A percentile compares a stretch with the other conserved stretches of the same genome.
These are phyloP conservation scores for Phytopythium vexans DNA, from an alignment of 352 stramenopile species.

Conservation along the genomic window DNA sequence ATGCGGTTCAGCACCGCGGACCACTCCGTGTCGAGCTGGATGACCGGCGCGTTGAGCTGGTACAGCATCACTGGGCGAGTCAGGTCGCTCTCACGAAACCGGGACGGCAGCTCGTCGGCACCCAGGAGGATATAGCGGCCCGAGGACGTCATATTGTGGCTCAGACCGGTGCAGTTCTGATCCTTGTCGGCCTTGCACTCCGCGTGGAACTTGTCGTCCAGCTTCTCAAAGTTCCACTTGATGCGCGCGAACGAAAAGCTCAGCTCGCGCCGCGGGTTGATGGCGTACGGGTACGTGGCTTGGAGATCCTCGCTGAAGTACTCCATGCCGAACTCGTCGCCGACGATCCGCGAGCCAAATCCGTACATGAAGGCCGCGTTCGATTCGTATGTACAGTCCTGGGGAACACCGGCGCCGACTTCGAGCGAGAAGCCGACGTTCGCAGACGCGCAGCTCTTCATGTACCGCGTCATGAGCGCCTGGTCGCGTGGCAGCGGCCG, in stretches of 20 bases:
- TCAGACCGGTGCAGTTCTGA: constrained; percentile 17
- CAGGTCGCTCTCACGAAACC: constrained; percentile 12
- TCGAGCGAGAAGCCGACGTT: constrained; percentile 7
- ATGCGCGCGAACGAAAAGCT: constrained; percentile 34
- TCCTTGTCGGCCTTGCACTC: constrained; percentile 12
- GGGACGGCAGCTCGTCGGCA: constrained; percentile 13
- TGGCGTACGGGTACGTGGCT: constrained; percentile 9
- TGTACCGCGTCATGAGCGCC: constrained; percentile 9
- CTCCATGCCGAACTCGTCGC: constrained; percentile 5
- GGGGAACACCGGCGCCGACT: constrained; percentile 5
- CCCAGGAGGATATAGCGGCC: constrained; percentile 13
- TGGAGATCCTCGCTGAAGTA: not conserved
- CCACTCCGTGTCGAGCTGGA: not conserved
- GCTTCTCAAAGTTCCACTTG: constrained; percentile 24
- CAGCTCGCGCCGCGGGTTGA: constrained; percentile 26
- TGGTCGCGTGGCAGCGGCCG: constrained; percentile 5
- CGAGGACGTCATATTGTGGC: constrained; percentile 17
- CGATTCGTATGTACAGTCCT: not conserved
- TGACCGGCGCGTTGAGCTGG: constrained; percentile 9
- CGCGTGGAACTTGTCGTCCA: constrained; percentile 28
- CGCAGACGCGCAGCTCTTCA: constrained; percentile 2
- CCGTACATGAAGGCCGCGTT: constrained; percentile 15
- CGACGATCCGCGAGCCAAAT: constrained; percentile 10
- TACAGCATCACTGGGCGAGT: constrained; percentile 22
- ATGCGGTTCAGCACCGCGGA: constrained; percentile 14